phyloP scores from a whole-genome alignment of 2,329 filamentous ascomycete genomes.

The Pyrenophora teres region DNA sequence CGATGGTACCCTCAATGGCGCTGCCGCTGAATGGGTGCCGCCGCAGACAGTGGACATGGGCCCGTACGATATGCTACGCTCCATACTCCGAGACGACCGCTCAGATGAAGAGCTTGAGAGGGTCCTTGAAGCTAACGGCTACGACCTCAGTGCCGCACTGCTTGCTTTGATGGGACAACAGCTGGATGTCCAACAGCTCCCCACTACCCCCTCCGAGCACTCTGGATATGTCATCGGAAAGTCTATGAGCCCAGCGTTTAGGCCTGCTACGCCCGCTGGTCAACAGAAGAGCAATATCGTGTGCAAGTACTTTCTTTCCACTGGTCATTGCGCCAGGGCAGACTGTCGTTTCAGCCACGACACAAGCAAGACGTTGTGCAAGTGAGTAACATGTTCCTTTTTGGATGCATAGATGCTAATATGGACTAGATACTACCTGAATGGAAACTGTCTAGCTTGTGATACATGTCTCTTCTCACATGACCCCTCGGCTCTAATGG shows the following conservation, averaged over 20 bases:
- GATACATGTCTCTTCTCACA: slow-evolving; percentile 97
- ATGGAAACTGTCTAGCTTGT: slow-evolving; percentile 92
- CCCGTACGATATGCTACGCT: slow-evolving; percentile 95
- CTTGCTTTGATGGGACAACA: slow-evolving; percentile 82
- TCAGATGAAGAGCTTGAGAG: slow-evolving; percentile 93
- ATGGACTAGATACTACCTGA: slow-evolving; percentile 80
- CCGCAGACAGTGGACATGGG: slow-evolving; percentile 85
- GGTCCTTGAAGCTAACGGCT: slow-evolving; percentile 86
- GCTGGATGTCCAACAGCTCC: slow-evolving; percentile 55
- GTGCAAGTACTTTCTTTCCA: slow-evolving; percentile 96
- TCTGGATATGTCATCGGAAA: slow-evolving; percentile 82
- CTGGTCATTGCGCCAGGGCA: slow-evolving; percentile 90
- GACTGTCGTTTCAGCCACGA: slow-evolving; percentile 98
- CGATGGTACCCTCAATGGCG: slow-evolving; percentile 74
- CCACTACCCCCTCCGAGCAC: slow-evolving; percentile 58
- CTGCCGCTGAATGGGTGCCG: slow-evolving; percentile 77
- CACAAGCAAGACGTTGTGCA: slow-evolving; percentile 94
- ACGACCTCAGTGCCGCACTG: slow-evolving; percentile 91
- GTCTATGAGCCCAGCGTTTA: slow-evolving; percentile 73
- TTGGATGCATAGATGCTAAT: slow-evolving; percentile 30
- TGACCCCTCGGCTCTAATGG: slow-evolving; percentile 85
- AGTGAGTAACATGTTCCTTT: slow-evolving; percentile 65
- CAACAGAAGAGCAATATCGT: slow-evolving; percentile 84
- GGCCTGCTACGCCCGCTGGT: slow-evolving; percentile 76
- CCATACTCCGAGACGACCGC: slow-evolving; percentile 85